Evolutionary conservation across 2,329 filamentous ascomycete genomes (phyloP).

Genomic region (Ophiostoma ips): DNA sequence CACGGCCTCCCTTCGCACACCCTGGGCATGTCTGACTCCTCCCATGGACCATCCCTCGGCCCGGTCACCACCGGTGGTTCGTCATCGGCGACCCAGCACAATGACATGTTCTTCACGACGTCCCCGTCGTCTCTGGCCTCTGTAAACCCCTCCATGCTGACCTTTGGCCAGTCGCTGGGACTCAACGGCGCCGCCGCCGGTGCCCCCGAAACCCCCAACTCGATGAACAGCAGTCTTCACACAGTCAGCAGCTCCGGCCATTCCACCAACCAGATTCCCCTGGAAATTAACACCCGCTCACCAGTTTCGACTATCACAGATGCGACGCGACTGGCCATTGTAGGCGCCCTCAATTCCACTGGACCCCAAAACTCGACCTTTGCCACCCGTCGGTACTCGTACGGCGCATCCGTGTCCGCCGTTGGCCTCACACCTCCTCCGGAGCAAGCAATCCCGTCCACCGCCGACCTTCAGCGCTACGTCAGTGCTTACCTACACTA

Average conservation of each 20-base stretch:
- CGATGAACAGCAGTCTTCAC: constrained; percentile 45
- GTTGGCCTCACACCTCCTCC: constrained; percentile 33
- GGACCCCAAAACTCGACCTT: constrained; percentile 38
- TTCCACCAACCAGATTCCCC: constrained; percentile 31
- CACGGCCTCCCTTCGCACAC: constrained; percentile 58
- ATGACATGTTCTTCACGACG: constrained; percentile 66
- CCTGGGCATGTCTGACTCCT: neutral
- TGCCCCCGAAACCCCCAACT: constrained; percentile 60
- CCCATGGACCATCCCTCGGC: neutral
- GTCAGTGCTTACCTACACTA: constrained; percentile 81
- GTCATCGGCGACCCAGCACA: constrained; percentile 15
- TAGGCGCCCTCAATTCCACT: constrained; percentile 37
- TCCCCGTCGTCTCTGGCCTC: constrained; percentile 61
- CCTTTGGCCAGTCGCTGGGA: constrained; percentile 51
- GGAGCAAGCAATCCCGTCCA: constrained; percentile 55
- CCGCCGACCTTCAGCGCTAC: constrained; percentile 76
- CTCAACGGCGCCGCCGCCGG: constrained; percentile 33
- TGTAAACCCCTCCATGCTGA: constrained; percentile 58
- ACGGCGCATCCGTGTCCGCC: constrained; percentile 40
- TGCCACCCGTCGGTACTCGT: constrained; percentile 50
- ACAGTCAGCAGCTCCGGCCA: constrained; percentile 18
- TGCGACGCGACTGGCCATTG: constrained; percentile 46
- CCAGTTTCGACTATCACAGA: constrained; percentile 52
- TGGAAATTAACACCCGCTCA: constrained; percentile 27
- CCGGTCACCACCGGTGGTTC: neutral